These are phyloP conservation scores for Leptomonas seymouri DNA, from an alignment of 208 protist species.

Conservation along the genomic window DNA sequence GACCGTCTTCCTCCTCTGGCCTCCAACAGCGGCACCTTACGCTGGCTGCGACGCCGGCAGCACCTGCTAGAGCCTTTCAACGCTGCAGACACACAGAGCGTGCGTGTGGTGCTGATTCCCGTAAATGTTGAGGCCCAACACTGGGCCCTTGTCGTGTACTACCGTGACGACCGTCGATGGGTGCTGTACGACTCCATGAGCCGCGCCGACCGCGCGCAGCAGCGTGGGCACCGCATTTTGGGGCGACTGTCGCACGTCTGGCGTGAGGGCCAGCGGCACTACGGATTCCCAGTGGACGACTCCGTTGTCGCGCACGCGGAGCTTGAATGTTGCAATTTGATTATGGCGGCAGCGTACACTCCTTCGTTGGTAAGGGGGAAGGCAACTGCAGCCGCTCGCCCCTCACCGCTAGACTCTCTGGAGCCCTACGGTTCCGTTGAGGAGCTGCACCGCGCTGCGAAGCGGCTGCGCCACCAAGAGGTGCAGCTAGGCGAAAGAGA, in stretches of 20 bases:
- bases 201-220: slow-evolving; percentile 21
- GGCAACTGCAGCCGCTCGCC: neutral
- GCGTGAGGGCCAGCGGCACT: slow-evolving; percentile 41
- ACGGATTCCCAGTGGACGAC: slow-evolving; percentile 11
- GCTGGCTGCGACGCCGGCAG: slow-evolving; percentile 72
- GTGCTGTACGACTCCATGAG: slow-evolving; percentile 77
- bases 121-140: slow-evolving; percentile 75
- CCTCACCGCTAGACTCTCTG: slow-evolving; percentile 17
- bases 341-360: slow-evolving; percentile 3
- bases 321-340: neutral
- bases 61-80: slow-evolving; percentile 58
- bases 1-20: slow-evolving; percentile 28
- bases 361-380: neutral
- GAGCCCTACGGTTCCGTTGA: slow-evolving; percentile 22
- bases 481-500: slow-evolving; percentile 14
- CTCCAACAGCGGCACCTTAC: slow-evolving; percentile 49
- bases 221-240: slow-evolving; percentile 34
- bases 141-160: slow-evolving; percentile 75
- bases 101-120: slow-evolving; percentile 70
- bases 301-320: neutral
- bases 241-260: slow-evolving; percentile 43
- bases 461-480: slow-evolving; percentile 30
- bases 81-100: slow-evolving; percentile 7
- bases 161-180: slow-evolving; percentile 45
- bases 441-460: slow-evolving; percentile 26